Percentiles rank a stretch among this genome's conserved stretches.
These are phyloP conservation scores for Cytospora mali DNA, from an alignment of 2,329 filamentous ascomycete genomes.

Conservation along the genomic window DNA sequence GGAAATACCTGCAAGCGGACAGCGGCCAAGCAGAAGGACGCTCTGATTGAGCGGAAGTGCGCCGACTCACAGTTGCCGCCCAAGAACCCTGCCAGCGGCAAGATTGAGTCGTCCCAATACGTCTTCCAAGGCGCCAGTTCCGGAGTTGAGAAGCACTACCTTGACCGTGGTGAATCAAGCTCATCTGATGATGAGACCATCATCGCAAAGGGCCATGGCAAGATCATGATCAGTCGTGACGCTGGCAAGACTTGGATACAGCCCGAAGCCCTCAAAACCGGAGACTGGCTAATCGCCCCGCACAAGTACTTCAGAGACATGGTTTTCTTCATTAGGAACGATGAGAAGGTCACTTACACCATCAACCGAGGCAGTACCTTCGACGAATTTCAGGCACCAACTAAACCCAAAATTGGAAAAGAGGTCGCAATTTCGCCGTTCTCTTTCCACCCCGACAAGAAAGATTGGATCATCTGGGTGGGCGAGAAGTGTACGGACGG, in stretches of 20 bases:
- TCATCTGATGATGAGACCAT: slow-evolving; percentile 70
- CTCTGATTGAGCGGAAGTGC: slow-evolving; percentile 75
- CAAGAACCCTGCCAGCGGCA: slow-evolving; percentile 62
- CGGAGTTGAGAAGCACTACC: slow-evolving; percentile 66
- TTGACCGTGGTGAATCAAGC: slow-evolving; percentile 73
- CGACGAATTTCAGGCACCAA: slow-evolving; percentile 71
- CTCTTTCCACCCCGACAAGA: slow-evolving; percentile 80
- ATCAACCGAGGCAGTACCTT: slow-evolving; percentile 76
- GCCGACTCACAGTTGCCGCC: slow-evolving; percentile 57
- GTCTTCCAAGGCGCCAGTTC: slow-evolving; percentile 55
- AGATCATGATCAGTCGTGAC: slow-evolving; percentile 76
- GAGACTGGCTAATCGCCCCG: slow-evolving; percentile 73
- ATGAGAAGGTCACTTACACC: slow-evolving; percentile 73
- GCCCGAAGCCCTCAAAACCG: slow-evolving; percentile 64
- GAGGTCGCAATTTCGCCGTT: slow-evolving; percentile 49
- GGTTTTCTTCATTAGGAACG: slow-evolving; percentile 80
- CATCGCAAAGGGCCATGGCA: slow-evolving; percentile 55
- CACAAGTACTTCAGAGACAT: slow-evolving; percentile 82
- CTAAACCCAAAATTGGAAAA: slow-evolving; percentile 45
- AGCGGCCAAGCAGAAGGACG: slow-evolving; percentile 66
- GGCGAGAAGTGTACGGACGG: slow-evolving; percentile 68
- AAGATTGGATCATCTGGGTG: slow-evolving; percentile 91
- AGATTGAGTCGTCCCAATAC: slow-evolving; percentile 63
- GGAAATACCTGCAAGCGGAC: slow-evolving; percentile 72
- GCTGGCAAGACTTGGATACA: slow-evolving; percentile 85